Conservation (phyloP, 2,329 filamentous ascomycete genomes). For the Fusarium newnesense region DNA sequence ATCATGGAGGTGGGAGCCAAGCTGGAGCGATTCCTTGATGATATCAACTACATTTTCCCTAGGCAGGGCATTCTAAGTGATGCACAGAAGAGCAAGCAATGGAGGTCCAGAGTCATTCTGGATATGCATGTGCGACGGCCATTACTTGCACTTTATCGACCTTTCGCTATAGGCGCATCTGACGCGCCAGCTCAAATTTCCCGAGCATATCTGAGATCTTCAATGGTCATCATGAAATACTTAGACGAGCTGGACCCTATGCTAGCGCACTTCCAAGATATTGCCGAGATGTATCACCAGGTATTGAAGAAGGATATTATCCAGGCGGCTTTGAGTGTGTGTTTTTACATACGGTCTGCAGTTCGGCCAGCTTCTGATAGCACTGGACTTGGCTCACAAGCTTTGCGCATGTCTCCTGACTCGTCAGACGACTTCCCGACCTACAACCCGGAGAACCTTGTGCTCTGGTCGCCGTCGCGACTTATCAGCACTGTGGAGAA, state of each 20-base stretch:
- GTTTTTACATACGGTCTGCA: slow-evolving; percentile 61
- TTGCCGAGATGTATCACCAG: slow-evolving; percentile 64
- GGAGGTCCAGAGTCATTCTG: slow-evolving; percentile 61
- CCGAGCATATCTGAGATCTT: slow-evolving; percentile 63
- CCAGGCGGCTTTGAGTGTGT: slow-evolving; percentile 65
- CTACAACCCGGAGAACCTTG: slow-evolving; percentile 49
- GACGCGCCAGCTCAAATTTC: slow-evolving; percentile 63
- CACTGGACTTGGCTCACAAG: slow-evolving; percentile 45
- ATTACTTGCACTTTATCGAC: slow-evolving; percentile 63
- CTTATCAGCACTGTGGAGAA: slow-evolving; percentile 59
- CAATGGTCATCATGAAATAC: slow-evolving; percentile 65
- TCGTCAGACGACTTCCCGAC: slow-evolving; percentile 49
- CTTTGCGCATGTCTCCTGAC: slow-evolving; percentile 49
- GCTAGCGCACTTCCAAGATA: slow-evolving; percentile 57
- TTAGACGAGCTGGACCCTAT: slow-evolving; percentile 64
- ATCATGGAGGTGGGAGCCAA: slow-evolving; percentile 64
- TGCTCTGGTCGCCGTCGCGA: slow-evolving; percentile 55
- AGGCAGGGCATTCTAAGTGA: slow-evolving; percentile 56
- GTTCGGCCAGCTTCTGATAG: slow-evolving; percentile 46
- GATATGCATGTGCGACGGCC: slow-evolving; percentile 66
- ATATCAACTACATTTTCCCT: slow-evolving; percentile 64
- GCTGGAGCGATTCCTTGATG: slow-evolving; percentile 64
- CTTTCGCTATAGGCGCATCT: slow-evolving; percentile 62
- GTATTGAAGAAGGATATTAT: slow-evolving; percentile 65
- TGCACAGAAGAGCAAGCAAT: slow-evolving; percentile 60